Conservation (phyloP, 1,139 yeast genomes). For the Lodderomyces margitis region DNA sequence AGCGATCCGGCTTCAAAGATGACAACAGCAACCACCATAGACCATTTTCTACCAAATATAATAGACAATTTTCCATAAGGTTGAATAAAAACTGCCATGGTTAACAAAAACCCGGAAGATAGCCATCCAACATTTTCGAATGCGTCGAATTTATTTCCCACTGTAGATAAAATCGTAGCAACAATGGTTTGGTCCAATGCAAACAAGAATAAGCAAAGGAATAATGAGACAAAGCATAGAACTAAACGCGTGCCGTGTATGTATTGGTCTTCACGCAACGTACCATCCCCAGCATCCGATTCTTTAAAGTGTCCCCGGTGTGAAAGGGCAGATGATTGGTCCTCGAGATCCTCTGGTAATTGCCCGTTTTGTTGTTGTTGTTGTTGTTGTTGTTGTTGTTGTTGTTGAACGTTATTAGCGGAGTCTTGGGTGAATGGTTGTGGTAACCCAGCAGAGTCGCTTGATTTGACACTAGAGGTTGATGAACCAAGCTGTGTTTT, state of each 20-base stretch:
- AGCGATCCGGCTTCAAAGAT: constrained; percentile 40
- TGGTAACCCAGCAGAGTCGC: neutral
- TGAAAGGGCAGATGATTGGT: constrained; percentile 4
- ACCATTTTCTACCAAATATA: constrained; percentile 45
- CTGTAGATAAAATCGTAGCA: constrained; percentile 34
- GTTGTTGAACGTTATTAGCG: neutral
- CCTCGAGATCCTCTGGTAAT: constrained; percentile 8
- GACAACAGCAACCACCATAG: constrained; percentile 32
- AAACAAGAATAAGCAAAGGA: constrained; percentile 33
- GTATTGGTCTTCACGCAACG: constrained; percentile 37
- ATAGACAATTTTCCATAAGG: constrained; percentile 44
- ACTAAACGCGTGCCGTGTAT: constrained; percentile 28
- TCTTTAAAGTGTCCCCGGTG: constrained; percentile 21
- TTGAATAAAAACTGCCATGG: constrained; percentile 35
- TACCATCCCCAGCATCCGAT: constrained; percentile 45
- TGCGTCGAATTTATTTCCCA: constrained; percentile 39
- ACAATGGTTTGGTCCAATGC: constrained; percentile 45
- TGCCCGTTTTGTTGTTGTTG: neutral
- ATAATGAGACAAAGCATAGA: constrained; percentile 27
- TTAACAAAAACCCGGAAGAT: constrained; percentile 55
- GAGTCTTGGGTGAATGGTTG: neutral
- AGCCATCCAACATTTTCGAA: constrained; percentile 62
- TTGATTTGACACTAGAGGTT: neutral
- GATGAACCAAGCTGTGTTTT: neutral
- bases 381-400: constrained; percentile 1